Conservation (phyloP, 768 basidiomycete genomes). For the Pleurotus platypus region DNA sequence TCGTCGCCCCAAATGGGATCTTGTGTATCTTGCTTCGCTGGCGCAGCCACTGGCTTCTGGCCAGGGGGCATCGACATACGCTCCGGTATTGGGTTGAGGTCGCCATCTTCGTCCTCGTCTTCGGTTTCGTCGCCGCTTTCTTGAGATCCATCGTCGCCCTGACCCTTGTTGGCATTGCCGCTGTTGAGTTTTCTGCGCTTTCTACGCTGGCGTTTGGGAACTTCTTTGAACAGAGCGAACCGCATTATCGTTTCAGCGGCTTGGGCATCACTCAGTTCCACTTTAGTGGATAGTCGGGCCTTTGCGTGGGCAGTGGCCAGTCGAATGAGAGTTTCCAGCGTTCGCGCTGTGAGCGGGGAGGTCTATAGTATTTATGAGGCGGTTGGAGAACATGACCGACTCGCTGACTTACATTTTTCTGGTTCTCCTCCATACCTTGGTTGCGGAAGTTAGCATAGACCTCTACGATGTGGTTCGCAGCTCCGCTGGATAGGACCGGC, state of each 20-base stretch:
- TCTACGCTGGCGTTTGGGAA: conserved; percentile 73
- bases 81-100: conserved; percentile 22
- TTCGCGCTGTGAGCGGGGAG: conserved; percentile 95
- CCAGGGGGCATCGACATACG: conserved; percentile 50
- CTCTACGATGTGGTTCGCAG: conserved; percentile 90
- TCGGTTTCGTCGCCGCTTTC: conserved; percentile 48
- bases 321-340: conserved; percentile 97
- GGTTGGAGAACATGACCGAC: neutral
- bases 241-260: conserved; percentile 94
- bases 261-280: conserved; percentile 80
- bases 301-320: conserved; percentile 98
- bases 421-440: conserved; percentile 86
- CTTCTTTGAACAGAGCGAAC: conserved; percentile 97
- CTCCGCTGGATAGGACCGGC: conserved; percentile 86
- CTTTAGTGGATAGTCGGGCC: conserved; percentile 81
- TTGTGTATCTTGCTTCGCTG: conserved; percentile 24
- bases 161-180: conserved; percentile 50
- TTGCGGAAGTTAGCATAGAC: conserved; percentile 91
- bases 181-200: conserved; percentile 88
- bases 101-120: conserved; percentile 26
- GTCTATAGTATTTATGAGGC: conserved; percentile 51
- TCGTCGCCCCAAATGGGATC: conserved; percentile 68
- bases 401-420: conserved; percentile 61
- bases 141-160: conserved; percentile 45
- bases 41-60: conserved; percentile 18